Evolutionary conservation across 164 flowering plant species (phyloP), one percentile per base, ranked within the genome.

Genomic region (Warburgia ugandensis): DNA sequence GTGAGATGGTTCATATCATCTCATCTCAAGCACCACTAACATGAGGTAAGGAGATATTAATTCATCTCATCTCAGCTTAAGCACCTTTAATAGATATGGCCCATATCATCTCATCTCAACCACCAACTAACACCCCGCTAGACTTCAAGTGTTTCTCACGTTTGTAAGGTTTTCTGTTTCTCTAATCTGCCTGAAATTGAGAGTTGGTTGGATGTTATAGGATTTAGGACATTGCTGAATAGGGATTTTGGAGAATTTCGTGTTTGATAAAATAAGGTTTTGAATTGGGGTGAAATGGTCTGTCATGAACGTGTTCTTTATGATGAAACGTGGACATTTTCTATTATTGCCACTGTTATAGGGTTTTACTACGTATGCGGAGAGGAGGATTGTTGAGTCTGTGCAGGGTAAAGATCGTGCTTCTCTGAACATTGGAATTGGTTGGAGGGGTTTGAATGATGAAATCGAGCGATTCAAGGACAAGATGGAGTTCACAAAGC

Each of bases 301-400:
- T n/a, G n/a, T n/a, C n/a, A n/a, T n/a, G n/a, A 31, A 31, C 12
- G 35, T 31, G 35, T 31, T 31, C 1, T 6, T 22, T 20, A 32
- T 49, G 3, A 2, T 33, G 53, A 11, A 30, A 9, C 40, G n/a
- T 8, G 16, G 3, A 36, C 12, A 36, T 2, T 12, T 4, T 37
- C 16, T 16, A 14, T 42, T 55, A 19, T 25, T 42, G 4, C n/a
- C 45, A 5, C 43, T 26, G 29, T 43, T 50, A 3, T 40, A 92
- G 99, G 97, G 97, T 30, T 92, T 86, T 55, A 92, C 97, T 9
- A 86, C 94, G 2, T 92, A 92, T 73, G 99, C 99, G 0, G 99
- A 88, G 66, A 60, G 94, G 70, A 77, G 99, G 66, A 88, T 88
- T 29, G 94, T 88, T 28, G 97, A 92, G 73, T 91, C 52, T 41